Evolutionary conservation across 208 protist genomes (phyloP).

Genomic region (Leishmania amazonensis): DNA sequence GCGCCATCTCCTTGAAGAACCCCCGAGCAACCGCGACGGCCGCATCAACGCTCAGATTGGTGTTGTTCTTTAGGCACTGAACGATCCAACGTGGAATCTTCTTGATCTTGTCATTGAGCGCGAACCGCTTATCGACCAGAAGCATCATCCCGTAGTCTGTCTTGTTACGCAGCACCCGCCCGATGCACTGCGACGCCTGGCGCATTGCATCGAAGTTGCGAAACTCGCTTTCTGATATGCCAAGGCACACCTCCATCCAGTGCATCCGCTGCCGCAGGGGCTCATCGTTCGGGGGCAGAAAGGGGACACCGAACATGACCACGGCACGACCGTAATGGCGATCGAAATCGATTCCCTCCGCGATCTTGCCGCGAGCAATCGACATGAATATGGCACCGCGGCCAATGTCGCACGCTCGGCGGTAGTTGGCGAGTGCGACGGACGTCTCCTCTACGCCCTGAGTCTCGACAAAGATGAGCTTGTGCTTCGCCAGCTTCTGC

Average conservation of each 20-base stretch:
- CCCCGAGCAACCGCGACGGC: conserved; percentile 85
- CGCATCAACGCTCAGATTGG: conserved; percentile 90
- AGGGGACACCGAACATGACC: conserved; percentile 98
- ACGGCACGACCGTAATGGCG: conserved; percentile 96
- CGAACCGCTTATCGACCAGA: conserved; percentile 97
- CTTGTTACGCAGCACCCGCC: conserved; percentile 98
- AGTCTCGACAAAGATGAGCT: conserved; percentile 99
- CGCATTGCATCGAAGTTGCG: conserved; percentile 99
- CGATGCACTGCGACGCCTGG: conserved; percentile 99
- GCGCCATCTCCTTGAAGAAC: conserved; percentile 97
- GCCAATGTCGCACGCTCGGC: conserved; percentile 97
- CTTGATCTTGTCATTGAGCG: conserved; percentile 94
- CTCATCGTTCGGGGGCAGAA: conserved; percentile 93
- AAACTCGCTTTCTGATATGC: conserved; percentile 98
- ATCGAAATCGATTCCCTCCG: conserved; percentile 99
- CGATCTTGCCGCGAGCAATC: conserved; percentile 97
- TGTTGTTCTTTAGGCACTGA: conserved; percentile 90
- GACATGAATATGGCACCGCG: conserved; percentile 99
- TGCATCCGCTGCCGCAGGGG: conserved; percentile 95
- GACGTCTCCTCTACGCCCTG: conserved; percentile 97
- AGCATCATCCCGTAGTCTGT: conserved; percentile 99
- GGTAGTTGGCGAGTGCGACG: conserved; percentile 97
- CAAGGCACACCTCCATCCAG: conserved; percentile 96
- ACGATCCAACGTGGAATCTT: conserved; percentile 94
- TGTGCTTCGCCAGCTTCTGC: conserved; percentile 93